These are phyloP conservation scores for Nannochloropsis salina DNA, from an alignment of 108 stramenopile species.

Conservation along the genomic window DNA sequence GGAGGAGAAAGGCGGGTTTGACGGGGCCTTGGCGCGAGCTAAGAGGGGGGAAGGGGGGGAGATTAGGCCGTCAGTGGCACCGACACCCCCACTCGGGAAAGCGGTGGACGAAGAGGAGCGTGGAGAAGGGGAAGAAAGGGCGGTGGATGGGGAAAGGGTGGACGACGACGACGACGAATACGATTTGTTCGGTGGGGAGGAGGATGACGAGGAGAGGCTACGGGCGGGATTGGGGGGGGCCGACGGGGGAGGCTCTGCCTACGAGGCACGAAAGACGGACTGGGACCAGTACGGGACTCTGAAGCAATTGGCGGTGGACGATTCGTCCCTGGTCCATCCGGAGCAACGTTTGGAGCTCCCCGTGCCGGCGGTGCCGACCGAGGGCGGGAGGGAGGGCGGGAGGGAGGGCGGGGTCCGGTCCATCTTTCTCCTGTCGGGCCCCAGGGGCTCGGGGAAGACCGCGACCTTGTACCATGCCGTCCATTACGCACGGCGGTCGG, in stretches of 20 bases:
- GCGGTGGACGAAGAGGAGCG: not conserved
- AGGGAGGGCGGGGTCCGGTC: not conserved
- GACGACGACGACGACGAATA: not conserved
- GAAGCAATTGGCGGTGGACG: not conserved
- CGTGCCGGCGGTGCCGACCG: not conserved
- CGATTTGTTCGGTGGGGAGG: not conserved
- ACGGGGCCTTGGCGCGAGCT: not conserved
- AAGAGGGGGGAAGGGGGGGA: not conserved
- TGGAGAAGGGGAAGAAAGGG: not conserved
- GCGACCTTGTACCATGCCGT: not conserved
- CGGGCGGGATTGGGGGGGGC: not conserved
- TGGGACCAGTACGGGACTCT: not conserved
- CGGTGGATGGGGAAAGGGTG: not conserved
- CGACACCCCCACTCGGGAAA: not conserved
- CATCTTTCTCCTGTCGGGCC: not conserved
- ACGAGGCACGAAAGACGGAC: slow-evolving; percentile 1
- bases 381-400: not conserved
- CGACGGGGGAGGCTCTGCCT: not conserved
- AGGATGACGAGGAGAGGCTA: not conserved
- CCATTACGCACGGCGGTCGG: not conserved
- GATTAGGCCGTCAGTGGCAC: not conserved
- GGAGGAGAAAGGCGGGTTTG: not conserved
- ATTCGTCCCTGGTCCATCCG: not conserved
- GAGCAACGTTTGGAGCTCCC: not conserved
- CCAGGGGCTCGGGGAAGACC: not conserved